Percentiles rank a stretch among this genome's conserved stretches.
Conservation (phyloP, 768 basidiomycete species). For the Tulasnella sp. region DNA sequence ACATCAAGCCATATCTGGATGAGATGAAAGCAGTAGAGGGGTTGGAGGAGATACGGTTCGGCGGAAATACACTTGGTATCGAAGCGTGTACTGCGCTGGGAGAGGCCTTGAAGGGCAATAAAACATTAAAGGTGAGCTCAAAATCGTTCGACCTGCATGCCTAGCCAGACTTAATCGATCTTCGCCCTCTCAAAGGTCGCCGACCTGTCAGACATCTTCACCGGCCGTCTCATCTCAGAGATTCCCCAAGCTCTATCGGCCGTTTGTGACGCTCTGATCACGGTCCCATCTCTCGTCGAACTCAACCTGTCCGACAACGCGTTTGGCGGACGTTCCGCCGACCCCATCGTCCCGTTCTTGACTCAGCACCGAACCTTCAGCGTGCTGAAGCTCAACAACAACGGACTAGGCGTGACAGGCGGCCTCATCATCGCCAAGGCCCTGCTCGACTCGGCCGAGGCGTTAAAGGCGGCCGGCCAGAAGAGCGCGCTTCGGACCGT, state of each 20-base stretch:
- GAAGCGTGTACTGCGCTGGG: slow-evolving; percentile 84
- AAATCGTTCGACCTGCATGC: background rate
- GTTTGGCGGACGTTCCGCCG: slow-evolving; percentile 91
- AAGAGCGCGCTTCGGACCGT: slow-evolving; percentile 70
- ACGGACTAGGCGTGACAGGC: slow-evolving; percentile 89
- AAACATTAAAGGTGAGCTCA: slow-evolving; percentile 59
- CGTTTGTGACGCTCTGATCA: slow-evolving; percentile 81
- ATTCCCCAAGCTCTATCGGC: slow-evolving; percentile 87
- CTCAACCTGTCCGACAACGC: slow-evolving; percentile 94
- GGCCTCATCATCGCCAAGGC: slow-evolving; percentile 84
- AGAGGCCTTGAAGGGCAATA: slow-evolving; percentile 67
- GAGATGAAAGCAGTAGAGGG: slow-evolving; percentile 46
- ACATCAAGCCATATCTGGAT: slow-evolving; percentile 68
- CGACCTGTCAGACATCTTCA: slow-evolving; percentile 97
- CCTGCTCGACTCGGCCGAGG: slow-evolving; percentile 66
- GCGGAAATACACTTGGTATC: slow-evolving; percentile 91
- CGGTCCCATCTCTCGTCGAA: slow-evolving; percentile 75
- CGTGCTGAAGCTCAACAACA: slow-evolving; percentile 90
- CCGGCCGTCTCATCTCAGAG: slow-evolving; percentile 90
- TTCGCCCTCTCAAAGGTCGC: slow-evolving; percentile 59
- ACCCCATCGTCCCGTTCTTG: slow-evolving; percentile 88
- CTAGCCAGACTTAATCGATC: background rate
- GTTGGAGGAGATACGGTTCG: slow-evolving; percentile 86
- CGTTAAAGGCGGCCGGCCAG: slow-evolving; percentile 62
- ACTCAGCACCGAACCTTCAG: slow-evolving; percentile 76